Percentiles rank a stretch among this genome's conserved stretches.
Conservation (phyloP, 1,284 basidiomycete genomes). For the Xerocomus amazonicus region DNA sequence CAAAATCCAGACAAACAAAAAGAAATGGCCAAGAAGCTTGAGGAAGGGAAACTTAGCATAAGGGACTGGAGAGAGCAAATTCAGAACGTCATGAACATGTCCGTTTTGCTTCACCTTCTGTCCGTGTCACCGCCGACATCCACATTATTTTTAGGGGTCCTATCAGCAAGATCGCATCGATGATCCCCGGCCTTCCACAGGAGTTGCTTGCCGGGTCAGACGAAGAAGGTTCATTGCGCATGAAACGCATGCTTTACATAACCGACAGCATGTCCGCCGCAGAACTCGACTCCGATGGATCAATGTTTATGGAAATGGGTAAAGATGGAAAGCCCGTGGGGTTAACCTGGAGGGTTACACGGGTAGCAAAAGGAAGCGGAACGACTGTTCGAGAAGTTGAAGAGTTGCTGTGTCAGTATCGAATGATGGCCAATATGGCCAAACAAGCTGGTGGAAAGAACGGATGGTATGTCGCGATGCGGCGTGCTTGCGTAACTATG, state of each 20-base stretch:
- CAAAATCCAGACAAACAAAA: conserved; percentile 96
- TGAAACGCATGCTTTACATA: conserved; percentile 99
- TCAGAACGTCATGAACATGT: conserved; percentile 97
- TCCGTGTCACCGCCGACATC: conserved; percentile 8
- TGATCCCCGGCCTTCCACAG: conserved; percentile 96
- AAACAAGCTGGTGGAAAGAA: conserved; percentile 97
- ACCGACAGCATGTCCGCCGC: conserved; percentile 95
- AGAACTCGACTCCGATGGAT: conserved; percentile 96
- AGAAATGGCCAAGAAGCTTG: conserved; percentile 97
- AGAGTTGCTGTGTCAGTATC: conserved; percentile 91
- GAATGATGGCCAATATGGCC: conserved; percentile 97
- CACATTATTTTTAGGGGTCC: conserved; percentile 68
- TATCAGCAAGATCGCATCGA: conserved; percentile 95
- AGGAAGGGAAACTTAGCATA: conserved; percentile 94
- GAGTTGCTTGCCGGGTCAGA: conserved; percentile 87
- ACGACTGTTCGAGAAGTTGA: conserved; percentile 97
- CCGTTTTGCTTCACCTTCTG: conserved; percentile 28
- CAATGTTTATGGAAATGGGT: conserved; percentile 78
- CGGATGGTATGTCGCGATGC: conserved; percentile 60
- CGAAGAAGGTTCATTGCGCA: conserved; percentile 85
- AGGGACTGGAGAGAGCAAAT: conserved; percentile 98
- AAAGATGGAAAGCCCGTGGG: conserved; percentile 82
- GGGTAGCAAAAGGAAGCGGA: conserved; percentile 93
- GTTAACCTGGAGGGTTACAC: conserved; percentile 81
- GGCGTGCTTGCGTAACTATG: conserved; percentile 2